Evolutionary conservation across 1,284 basidiomycete species (phyloP).

Genomic region (Sporisorium sorghi): DNA sequence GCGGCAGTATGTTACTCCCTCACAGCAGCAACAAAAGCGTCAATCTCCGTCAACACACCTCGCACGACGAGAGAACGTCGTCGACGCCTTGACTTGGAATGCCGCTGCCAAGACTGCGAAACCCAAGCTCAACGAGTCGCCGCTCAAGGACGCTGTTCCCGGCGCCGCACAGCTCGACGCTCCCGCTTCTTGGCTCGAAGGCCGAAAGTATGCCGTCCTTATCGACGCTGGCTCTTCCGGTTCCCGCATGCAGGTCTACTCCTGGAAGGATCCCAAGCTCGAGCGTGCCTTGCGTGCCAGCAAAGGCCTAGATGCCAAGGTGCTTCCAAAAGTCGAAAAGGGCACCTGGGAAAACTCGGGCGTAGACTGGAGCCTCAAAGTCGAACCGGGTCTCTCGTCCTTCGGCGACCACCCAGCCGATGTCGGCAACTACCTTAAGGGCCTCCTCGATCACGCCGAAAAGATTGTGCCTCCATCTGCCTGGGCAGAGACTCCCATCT

Average conservation of each 20-base stretch:
- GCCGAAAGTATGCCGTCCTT: slow-evolving; percentile 82
- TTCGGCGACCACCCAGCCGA: slow-evolving; percentile 79
- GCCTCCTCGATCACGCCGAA: slow-evolving; percentile 84
- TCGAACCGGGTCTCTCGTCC: slow-evolving; percentile 94
- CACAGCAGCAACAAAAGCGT: slow-evolving; percentile 21
- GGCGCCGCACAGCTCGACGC: slow-evolving; percentile 48
- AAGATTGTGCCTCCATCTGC: slow-evolving; percentile 85
- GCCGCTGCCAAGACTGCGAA: slow-evolving; percentile 43
- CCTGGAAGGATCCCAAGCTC: slow-evolving; percentile 85
- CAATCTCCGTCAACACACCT: slow-evolving; percentile 5
- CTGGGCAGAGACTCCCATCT: slow-evolving; percentile 85
- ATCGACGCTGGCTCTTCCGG: slow-evolving; percentile 98
- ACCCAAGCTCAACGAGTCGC: slow-evolving; percentile 33
- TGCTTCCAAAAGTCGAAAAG: slow-evolving; percentile 88
- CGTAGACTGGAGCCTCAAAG: slow-evolving; percentile 84
- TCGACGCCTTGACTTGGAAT: slow-evolving; percentile 49
- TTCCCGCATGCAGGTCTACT: slow-evolving; percentile 94
- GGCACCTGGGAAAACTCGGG: slow-evolving; percentile 79
- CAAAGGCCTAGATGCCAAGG: slow-evolving; percentile 59
- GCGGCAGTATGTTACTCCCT: slow-evolving; percentile 2
- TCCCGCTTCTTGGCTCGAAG: slow-evolving; percentile 39
- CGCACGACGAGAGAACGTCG: slow-evolving; percentile 34
- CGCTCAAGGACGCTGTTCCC: slow-evolving; percentile 44
- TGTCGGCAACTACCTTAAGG: slow-evolving; percentile 81
- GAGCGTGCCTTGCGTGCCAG: slow-evolving; percentile 69